These are phyloP conservation scores for Haplographium delicatum DNA, from an alignment of 495 filamentous ascomycete species.

Conservation along the genomic window DNA sequence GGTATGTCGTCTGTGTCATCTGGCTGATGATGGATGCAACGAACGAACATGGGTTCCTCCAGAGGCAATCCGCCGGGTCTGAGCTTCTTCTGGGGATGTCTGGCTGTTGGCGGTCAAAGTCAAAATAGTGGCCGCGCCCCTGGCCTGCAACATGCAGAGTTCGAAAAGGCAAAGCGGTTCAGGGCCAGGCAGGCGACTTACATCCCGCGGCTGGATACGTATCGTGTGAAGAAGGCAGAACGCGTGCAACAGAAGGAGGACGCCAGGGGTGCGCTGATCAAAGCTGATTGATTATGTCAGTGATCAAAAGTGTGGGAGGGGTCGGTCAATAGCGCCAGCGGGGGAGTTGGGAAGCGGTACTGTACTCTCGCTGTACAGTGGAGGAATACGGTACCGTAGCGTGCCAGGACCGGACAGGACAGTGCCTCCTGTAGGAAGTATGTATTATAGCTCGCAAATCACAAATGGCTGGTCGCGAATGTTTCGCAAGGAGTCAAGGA, in stretches of 20 bases:
- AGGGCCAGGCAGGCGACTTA: conserved; percentile 13
- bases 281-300: conserved; percentile 2
- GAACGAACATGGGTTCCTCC: conserved; percentile 15
- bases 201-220: conserved; percentile 26
- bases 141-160: conserved; percentile 23
- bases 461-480: too few species aligned
- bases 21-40: conserved; percentile 19
- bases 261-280: conserved; percentile 16
- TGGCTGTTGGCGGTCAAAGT: conserved; percentile 27
- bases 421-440: too few species aligned
- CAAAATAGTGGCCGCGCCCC: conserved; percentile 18
- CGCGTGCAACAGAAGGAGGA: conserved; percentile 12
- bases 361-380: too few species aligned
- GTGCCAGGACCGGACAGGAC: too few species aligned
- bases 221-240: conserved; percentile 14
- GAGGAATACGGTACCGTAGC: too few species aligned
- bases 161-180: conserved; percentile 16
- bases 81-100: conserved; percentile 26
- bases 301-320: too few species aligned
- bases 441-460: too few species aligned
- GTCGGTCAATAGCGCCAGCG: too few species aligned
- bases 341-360: too few species aligned
- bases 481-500: too few species aligned
- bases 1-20: conserved; percentile 21
- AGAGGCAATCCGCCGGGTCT: conserved; percentile 23